Conservation (phyloP, 305 asterid species). For the Solanum hybrid region DNA sequence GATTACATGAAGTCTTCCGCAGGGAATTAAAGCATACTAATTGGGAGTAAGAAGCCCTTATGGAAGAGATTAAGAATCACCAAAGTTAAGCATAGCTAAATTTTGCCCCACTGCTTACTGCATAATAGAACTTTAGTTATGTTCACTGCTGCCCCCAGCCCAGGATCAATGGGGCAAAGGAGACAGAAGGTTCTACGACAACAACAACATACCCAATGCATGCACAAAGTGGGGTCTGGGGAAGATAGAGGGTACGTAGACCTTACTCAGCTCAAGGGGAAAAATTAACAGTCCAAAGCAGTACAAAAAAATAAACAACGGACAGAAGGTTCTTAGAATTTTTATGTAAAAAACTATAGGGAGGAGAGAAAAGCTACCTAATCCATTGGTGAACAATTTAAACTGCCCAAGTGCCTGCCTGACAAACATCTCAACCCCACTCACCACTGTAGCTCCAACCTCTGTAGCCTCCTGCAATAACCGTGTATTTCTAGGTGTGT, state of each 20-base stretch:
- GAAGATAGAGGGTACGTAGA: background rate
- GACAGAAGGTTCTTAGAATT: background rate
- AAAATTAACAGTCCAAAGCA: background rate
- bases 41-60: background rate
- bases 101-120: background rate
- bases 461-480: slow-evolving; percentile 57
- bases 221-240: background rate
- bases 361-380: slow-evolving; percentile 29
- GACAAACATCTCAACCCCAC: slow-evolving; percentile 72
- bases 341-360: background rate
- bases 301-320: background rate
- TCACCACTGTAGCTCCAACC: slow-evolving; percentile 38
- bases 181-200: background rate
- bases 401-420: slow-evolving; percentile 64
- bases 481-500: slow-evolving; percentile 56
- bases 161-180: background rate
- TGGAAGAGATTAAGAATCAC: background rate
- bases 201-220: background rate
- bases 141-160: background rate
- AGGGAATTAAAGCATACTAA: background rate
- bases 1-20: background rate
- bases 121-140: background rate
- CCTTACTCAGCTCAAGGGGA: background rate
- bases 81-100: background rate
- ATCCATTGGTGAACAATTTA: slow-evolving; percentile 51